phyloP scores from a whole-genome alignment of 306 rosid species.

The Vigna unguiculata region DNA sequence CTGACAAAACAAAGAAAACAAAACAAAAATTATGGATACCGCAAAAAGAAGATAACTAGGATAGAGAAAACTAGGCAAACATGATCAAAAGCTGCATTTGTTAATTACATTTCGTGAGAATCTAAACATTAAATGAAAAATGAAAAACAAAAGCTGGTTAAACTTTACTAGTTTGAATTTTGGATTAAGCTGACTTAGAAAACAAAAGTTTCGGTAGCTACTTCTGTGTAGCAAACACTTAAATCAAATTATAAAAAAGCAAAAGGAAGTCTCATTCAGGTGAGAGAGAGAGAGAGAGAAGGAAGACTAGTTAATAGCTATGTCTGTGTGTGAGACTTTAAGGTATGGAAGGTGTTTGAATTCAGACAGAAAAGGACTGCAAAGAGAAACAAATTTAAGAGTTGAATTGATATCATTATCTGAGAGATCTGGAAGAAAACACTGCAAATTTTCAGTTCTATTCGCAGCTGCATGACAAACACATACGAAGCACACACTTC shows the following conservation, averaged over 20 bases:
- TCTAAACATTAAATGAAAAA: background rate
- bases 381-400: slow-evolving; percentile 27
- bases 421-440: slow-evolving; percentile 45
- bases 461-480: slow-evolving; percentile 45
- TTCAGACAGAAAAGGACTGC: slow-evolving; percentile 41
- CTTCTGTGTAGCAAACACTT: background rate
- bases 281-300: slow-evolving; percentile 10
- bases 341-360: slow-evolving; percentile 38
- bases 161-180: background rate
- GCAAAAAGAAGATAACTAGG: background rate
- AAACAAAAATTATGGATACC: background rate
- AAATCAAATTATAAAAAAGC: slow-evolving; percentile 4
- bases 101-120: background rate
- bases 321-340: slow-evolving; percentile 53
- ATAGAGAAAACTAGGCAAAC: background rate
- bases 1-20: slow-evolving; percentile 39
- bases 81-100: background rate
- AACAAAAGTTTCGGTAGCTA: background rate
- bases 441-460: slow-evolving; percentile 50
- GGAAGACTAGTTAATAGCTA: background rate
- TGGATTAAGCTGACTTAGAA: background rate
- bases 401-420: slow-evolving; percentile 39
- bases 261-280: slow-evolving; percentile 2
- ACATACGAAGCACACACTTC: slow-evolving; percentile 62
- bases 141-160: background rate